These are phyloP conservation scores for Coemansia sp. DNA, from an alignment of 192 early-diverging fungal species.

Conservation along the genomic window DNA sequence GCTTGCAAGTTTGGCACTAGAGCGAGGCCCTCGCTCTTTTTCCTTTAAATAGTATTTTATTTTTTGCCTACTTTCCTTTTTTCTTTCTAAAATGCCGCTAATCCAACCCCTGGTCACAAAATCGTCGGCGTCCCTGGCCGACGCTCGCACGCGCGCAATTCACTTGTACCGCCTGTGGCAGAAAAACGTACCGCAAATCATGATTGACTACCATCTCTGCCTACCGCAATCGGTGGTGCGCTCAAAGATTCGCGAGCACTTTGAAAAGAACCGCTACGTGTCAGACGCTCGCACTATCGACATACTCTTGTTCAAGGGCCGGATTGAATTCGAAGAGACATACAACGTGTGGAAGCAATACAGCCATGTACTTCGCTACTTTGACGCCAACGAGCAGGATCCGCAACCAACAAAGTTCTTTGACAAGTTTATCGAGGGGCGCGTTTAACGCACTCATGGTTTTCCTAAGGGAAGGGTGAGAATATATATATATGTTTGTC, in stretches of 20 bases:
- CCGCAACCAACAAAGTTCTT: conserved; percentile 70
- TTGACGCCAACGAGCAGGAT: conserved; percentile 68
- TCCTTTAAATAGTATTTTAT: background rate
- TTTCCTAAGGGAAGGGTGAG: background rate
- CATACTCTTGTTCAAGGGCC: conserved; percentile 83
- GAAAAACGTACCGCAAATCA: conserved; percentile 63
- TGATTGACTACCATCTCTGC: conserved; percentile 70
- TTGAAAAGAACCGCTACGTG: conserved; percentile 80
- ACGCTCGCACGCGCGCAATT: conserved; percentile 63
- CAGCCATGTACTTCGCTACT: conserved; percentile 84
- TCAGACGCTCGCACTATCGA: conserved; percentile 74
- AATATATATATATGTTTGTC: too few species aligned
- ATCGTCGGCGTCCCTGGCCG: conserved; percentile 58
- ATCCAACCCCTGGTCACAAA: conserved; percentile 39
- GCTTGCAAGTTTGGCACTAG: too few species aligned
- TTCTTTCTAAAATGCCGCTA: conserved; percentile 33
- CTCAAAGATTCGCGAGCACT: conserved; percentile 83
- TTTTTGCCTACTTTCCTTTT: background rate
- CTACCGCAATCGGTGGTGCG: conserved; percentile 69
- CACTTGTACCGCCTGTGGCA: conserved; percentile 71
- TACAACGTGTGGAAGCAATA: conserved; percentile 91
- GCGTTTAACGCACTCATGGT: conserved; percentile 12
- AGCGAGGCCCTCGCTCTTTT: too few species aligned
- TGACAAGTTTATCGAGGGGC: conserved; percentile 77
- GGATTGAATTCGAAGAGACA: conserved; percentile 83